Evolutionary conservation across 73 alveolate species (phyloP), one percentile per base, ranked within the genome.

Genomic region (Blepharisma stoltei): DNA sequence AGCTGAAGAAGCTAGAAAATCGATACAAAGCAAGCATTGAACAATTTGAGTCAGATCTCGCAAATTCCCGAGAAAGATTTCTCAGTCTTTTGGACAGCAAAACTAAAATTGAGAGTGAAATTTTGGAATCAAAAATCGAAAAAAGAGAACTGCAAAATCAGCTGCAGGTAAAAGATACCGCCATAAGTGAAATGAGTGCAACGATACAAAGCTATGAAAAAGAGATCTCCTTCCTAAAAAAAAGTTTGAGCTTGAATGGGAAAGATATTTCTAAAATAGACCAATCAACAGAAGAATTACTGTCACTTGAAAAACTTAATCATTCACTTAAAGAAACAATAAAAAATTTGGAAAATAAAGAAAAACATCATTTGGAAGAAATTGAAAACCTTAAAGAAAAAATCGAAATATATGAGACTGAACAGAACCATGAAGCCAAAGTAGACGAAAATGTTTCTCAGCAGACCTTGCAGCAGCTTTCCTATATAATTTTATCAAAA

Each of bases 41-140:
- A 18, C 46, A 60, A 20, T 9, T 60, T 60, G 45, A 60, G 23
- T 8, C 14, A 14, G 73, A 60, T 60, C 73, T 60, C 5, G 11
- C 38, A 11, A 60, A 25, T 14, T n/a, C 73, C 23, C 38, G 73
- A 25, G 73, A 60, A 60, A 60, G 46, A 60, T 14, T 60, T 20
- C 23, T 60, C 0, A 38, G 23, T n/a, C 37, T 60, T 60, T 2
- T 60, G 2, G 73, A 60, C 14, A 38, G 48, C 18, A 60, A 60
- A 25, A 60, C 46, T 5, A 18, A 18, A 60, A 11, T 18, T 2
- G 73, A 60, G 5, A 60, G 23, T 2, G 73, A 50, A 50, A 11
- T 50, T 4, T 50, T 18, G n/a, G 73, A 8, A 20, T 60, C 23
- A 0, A 60, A 60, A 25, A 25, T 9, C 5, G 73, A 60, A 2